A percentile compares a stretch with the other conserved stretches of the same genome.
Conservation (phyloP, 805 yeast genomes). For the Candida taoyuanica region DNA sequence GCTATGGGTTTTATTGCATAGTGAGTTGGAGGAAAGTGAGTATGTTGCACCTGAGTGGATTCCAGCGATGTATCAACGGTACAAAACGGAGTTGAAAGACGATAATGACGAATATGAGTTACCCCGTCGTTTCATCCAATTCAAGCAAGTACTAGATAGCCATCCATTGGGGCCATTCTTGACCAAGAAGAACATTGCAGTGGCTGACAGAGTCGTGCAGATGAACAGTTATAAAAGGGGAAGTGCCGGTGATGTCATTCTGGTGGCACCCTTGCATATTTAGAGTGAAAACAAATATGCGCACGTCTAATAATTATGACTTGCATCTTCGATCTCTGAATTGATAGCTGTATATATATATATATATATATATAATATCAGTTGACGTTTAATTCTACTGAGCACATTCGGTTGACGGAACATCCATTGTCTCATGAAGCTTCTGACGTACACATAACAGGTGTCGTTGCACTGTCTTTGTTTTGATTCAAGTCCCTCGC, state of each 20-base stretch:
- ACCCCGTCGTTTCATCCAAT: slow-evolving; percentile 3
- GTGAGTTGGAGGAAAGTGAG: slow-evolving; percentile 5
- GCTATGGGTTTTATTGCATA: slow-evolving; percentile 18
- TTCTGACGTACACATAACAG: too few relatives aligned
- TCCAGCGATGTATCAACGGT: background rate
- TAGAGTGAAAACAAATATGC: background rate
- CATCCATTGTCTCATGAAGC: too few relatives aligned
- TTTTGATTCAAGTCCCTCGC: too few relatives aligned
- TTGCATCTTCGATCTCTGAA: background rate
- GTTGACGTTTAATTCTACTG: background rate
- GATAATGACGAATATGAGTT: slow-evolving; percentile 1
- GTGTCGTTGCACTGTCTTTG: too few relatives aligned
- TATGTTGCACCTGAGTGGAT: slow-evolving; percentile 21
- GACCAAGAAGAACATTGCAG: slow-evolving; percentile 8
- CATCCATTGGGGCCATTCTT: slow-evolving; percentile 6
- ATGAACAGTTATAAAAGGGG: slow-evolving; percentile 18
- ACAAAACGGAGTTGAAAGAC: background rate
- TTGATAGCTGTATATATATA: too few relatives aligned
- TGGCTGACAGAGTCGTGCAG: slow-evolving; percentile 15
- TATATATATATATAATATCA: background rate
- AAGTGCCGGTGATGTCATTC: slow-evolving; percentile 15
- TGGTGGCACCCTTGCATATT: slow-evolving; percentile 16
- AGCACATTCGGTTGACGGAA: too few relatives aligned
- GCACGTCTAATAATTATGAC: background rate
- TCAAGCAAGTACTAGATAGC: slow-evolving; percentile 5